These are phyloP conservation scores for Piper betle DNA, from an alignment of 164 flowering plant genomes.

Conservation along the genomic window DNA sequence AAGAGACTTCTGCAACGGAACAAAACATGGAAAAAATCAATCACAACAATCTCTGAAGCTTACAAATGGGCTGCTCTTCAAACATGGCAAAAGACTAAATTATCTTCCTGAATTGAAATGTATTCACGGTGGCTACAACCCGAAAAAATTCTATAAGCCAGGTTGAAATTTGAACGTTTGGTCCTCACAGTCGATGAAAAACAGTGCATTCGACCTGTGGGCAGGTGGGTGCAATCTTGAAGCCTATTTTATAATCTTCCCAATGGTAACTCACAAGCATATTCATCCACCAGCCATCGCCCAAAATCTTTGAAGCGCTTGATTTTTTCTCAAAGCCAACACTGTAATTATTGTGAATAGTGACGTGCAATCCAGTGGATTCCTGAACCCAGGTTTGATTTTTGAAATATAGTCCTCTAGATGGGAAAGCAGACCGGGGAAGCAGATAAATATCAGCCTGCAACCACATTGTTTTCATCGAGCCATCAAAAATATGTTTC, in stretches of 20 bases:
- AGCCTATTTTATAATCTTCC: slow-evolving; percentile 31
- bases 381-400: slow-evolving; percentile 87
- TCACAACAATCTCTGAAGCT: background rate
- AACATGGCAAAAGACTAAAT: background rate
- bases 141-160: background rate
- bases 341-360: slow-evolving; percentile 84
- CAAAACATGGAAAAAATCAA: background rate
- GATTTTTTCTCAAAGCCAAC: slow-evolving; percentile 78
- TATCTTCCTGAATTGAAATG: background rate
- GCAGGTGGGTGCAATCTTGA: background rate
- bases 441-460: slow-evolving; percentile 89
- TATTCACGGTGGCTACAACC: background rate
- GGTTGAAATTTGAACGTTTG: too few species aligned
- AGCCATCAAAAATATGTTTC: too few species aligned
- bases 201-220: background rate
- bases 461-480: background rate
- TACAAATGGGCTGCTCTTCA: background rate
- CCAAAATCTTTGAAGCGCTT: slow-evolving; percentile 79
- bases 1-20: too few species aligned
- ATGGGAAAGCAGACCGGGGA: slow-evolving; percentile 84
- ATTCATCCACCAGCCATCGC: slow-evolving; percentile 85
- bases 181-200: background rate
- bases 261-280: slow-evolving; percentile 66
- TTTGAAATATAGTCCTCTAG: slow-evolving; percentile 92
- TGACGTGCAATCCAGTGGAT: slow-evolving; percentile 76